Evolutionary conservation across 2,329 filamentous ascomycete species (phyloP).

Genomic region (Nemania abortiva): DNA sequence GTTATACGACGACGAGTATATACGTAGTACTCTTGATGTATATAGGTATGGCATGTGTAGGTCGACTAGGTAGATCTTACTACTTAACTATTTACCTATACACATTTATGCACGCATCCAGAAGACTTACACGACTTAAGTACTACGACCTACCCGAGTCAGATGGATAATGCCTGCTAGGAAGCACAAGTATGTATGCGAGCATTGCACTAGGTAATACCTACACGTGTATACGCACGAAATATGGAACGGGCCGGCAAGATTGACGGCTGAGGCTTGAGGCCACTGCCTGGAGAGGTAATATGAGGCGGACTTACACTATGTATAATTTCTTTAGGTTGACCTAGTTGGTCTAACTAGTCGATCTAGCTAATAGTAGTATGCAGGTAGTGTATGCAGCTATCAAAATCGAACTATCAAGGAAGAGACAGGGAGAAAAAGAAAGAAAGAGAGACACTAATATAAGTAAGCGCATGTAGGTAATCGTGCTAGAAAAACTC

Average conservation of each 20-base stretch:
- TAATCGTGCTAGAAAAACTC: slow-evolving; percentile 15
- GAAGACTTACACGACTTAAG: too few relatives aligned
- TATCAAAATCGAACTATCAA: background rate
- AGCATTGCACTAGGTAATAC: background rate
- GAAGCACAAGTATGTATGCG: background rate
- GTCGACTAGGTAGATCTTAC: too few relatives aligned
- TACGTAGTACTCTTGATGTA: too few relatives aligned
- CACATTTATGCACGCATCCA: too few relatives aligned
- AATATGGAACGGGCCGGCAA: slow-evolving; percentile 38
- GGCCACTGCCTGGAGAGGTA: background rate
- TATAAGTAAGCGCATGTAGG: background rate
- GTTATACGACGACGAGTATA: background rate
- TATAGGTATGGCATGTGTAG: background rate
- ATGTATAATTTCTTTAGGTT: background rate
- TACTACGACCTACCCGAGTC: too few relatives aligned
- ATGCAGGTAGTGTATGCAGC: slow-evolving; percentile 6
- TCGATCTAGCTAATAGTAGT: background rate
- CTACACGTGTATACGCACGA: slow-evolving; percentile 27
- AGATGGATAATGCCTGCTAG: too few relatives aligned
- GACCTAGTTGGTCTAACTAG: slow-evolving; percentile 1
- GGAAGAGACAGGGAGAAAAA: background rate
- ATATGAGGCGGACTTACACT: background rate
- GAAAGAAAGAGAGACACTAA: background rate
- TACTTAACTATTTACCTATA: too few relatives aligned
- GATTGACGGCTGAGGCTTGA: slow-evolving; percentile 27